These are phyloP conservation scores for Yarrowia keelungensis DNA, from an alignment of 805 yeast genomes.

Conservation along the genomic window DNA sequence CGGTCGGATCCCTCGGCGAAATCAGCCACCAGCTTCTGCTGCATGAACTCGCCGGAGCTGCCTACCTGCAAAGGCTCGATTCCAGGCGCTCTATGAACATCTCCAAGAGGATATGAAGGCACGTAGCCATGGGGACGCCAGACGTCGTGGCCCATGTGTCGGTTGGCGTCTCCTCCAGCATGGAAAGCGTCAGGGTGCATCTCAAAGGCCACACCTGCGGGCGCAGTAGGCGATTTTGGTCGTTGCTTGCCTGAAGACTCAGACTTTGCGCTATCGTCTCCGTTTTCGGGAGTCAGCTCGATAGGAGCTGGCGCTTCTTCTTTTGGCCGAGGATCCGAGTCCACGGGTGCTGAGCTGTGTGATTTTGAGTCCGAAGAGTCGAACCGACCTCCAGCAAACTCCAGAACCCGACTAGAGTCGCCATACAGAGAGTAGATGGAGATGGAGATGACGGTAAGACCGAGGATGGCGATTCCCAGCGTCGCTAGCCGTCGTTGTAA, in stretches of 20 bases:
- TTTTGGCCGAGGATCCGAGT: background rate
- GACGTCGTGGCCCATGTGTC: slow-evolving; percentile 36
- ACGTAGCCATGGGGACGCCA: slow-evolving; percentile 37
- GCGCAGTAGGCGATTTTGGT: slow-evolving; percentile 13
- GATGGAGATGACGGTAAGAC: slow-evolving; percentile 7
- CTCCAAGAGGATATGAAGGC: slow-evolving; percentile 30
- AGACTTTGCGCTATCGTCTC: background rate
- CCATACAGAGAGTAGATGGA: slow-evolving; percentile 24
- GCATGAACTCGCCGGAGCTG: slow-evolving; percentile 34
- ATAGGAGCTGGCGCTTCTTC: background rate
- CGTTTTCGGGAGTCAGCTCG: background rate
- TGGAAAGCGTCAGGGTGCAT: slow-evolving; percentile 34
- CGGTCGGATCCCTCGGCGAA: slow-evolving; percentile 45
- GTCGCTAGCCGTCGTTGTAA: slow-evolving; percentile 21
- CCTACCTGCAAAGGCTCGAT: slow-evolving; percentile 27
- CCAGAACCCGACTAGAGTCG: slow-evolving; percentile 12
- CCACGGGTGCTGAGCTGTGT: slow-evolving; percentile 1
- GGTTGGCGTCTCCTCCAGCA: slow-evolving; percentile 19
- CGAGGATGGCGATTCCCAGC: slow-evolving; percentile 25
- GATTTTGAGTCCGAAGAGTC: background rate
- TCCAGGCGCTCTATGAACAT: slow-evolving; percentile 12
- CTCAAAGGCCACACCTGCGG: slow-evolving; percentile 18
- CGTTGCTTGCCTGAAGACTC: background rate
- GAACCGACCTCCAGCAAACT: background rate
- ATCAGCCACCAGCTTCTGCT: slow-evolving; percentile 45